These are phyloP conservation scores for Yarrowia keelungensis DNA, from an alignment of 805 yeast genomes.

Conservation along the genomic window DNA sequence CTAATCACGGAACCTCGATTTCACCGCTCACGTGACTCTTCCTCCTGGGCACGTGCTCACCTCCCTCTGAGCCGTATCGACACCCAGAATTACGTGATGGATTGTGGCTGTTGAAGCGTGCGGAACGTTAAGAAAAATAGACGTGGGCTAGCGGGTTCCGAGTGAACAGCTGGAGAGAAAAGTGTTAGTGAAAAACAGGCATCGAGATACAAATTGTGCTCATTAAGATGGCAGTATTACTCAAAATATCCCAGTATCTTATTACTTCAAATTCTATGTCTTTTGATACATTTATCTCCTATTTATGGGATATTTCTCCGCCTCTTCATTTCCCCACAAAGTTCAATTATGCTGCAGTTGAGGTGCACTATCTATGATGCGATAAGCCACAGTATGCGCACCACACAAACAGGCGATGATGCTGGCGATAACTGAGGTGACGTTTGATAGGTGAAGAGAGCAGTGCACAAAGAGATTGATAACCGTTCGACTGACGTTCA, in stretches of 20 bases:
- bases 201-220: too few relatives aligned
- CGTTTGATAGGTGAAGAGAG: too few relatives aligned
- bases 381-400: constrained; percentile 35
- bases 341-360: not conserved
- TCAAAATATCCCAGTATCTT: too few relatives aligned
- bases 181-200: not conserved
- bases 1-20: not conserved
- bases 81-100: constrained; percentile 17
- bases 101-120: constrained; percentile 9
- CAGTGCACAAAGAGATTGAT: too few relatives aligned
- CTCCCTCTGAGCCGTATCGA: not conserved
- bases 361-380: constrained; percentile 29
- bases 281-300: not conserved
- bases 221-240: too few relatives aligned
- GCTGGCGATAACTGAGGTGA: not conserved
- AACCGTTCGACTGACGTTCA: too few relatives aligned
- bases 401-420: constrained; percentile 2
- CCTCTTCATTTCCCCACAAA: constrained; percentile 10
- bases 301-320: not conserved
- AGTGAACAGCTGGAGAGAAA: not conserved
- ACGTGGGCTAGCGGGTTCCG: not conserved
- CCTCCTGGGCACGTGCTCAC: not conserved
- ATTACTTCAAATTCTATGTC: too few relatives aligned
- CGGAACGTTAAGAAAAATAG: constrained; percentile 10
- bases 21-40: not conserved